Conservation (phyloP, 2,329 filamentous ascomycete genomes). For the Colletotrichum abscissum region DNA sequence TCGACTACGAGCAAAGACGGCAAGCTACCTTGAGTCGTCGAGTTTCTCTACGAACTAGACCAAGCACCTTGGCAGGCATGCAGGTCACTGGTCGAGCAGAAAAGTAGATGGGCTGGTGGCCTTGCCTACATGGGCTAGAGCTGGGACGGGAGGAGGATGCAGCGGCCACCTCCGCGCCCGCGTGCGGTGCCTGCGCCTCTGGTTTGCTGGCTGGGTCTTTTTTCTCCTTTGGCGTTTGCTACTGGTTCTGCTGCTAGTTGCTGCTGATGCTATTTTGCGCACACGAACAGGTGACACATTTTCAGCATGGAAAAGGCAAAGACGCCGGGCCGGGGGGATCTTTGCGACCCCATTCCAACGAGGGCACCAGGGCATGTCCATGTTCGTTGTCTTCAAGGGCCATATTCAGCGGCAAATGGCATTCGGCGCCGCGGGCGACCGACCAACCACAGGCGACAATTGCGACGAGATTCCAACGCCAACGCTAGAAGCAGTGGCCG, state of each 20-base stretch:
- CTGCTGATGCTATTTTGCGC: background rate
- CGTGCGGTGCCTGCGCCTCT: background rate
- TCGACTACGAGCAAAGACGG: background rate
- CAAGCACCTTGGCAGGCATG: background rate
- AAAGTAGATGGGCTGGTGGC: background rate
- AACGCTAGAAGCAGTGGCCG: background rate
- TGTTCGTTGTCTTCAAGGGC: background rate
- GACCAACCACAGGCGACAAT: background rate
- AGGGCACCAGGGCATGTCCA: background rate
- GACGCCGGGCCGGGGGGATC: background rate
- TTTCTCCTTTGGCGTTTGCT: background rate
- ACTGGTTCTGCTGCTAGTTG: background rate
- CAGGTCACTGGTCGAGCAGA: background rate
- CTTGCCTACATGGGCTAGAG: slow-evolving; percentile 2
- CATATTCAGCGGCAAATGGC: background rate
- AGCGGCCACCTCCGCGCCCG: background rate
- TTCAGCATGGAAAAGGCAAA: background rate
- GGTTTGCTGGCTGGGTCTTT: background rate
- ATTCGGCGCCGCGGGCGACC: background rate
- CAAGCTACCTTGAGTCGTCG: background rate
- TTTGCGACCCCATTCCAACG: background rate
- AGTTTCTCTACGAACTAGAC: background rate
- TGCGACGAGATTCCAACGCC: background rate
- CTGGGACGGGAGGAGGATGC: background rate
- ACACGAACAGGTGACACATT: background rate